Evolutionary conservation across 345 rosid genomes (phyloP), one percentile per base, ranked within the genome.

Genomic region (Eucalyptus cloeziana): DNA sequence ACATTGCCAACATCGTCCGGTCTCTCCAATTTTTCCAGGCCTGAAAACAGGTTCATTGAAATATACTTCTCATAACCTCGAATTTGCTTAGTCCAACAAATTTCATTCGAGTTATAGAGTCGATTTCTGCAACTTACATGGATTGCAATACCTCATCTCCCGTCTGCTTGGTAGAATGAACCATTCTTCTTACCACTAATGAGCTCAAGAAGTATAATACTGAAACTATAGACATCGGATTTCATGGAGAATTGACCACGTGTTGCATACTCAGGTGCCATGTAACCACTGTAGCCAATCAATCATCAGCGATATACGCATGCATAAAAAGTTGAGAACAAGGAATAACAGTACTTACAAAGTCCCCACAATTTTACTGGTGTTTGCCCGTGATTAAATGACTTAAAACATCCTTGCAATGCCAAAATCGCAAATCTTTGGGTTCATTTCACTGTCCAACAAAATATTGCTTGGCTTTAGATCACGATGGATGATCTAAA

Each of bases 1-100:
- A 13, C 8, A 86, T 4, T 19, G 56, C n/a, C 62, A 56, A 16
- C 1, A 86, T 21, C 8, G 52, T 89, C 43, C 43, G 17, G 40
- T 50, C 24, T 10, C 52, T 91, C 92, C 92, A 92, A n/a, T 43
- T 62, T 52, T 54, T 87, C 94, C 93, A 92, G n/a, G 89, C 90
- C 93, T 89, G 51, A 19, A 11, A 17, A 12, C 30, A 10, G 40
- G 6, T 25, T 22, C 15, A 54, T 54, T 54, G 24, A 8, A 54
- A 54, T 19, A 3, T 7, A 54, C 7, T 19, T 54, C 10, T 54
- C 60, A 54, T 1, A 19, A 54, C 10, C 24, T 21, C 25, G 3
- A 21, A 7, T 54, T 21, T 54, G 25, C 19, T 21, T 54, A 19
- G 25, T 21, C 6, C 6, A 50, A 50, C 52, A 50, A 50, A 13